Base-by-base conservation (phyloP, 2,329 filamentous ascomycete genomes). In the Epichloe brachyelytri region DNA sequence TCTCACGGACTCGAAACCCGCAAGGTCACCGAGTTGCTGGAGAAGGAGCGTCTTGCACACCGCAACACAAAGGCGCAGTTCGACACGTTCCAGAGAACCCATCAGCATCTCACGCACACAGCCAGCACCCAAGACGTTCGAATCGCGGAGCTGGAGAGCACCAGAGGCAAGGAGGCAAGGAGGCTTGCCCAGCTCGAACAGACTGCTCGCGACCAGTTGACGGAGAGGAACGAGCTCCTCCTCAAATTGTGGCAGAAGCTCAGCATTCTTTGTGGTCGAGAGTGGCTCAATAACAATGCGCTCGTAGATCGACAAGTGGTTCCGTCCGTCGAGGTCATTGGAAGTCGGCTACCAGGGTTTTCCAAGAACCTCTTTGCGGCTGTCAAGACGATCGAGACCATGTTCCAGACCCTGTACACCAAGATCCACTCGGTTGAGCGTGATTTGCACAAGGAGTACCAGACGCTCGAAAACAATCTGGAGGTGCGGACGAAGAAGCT, bases 221-320 rank as follows among this genome's bases (percentile, higher is more conserved):
- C 78, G 43, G 93, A 97, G 68, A 83, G 93, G 51, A 96, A 97
- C 68, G 85, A 87, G 54, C 74, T 98, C 49, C 76, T 97, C 17
- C 78, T 96, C 20, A 77, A 82, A n/a, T 72, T 97, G 5, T 98
- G 93, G 93, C 91, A 91, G 56, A 80, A 86, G 44, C 76, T 98
- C 8, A 90, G 88, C 3, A 77, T 80, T 0, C 76, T 97, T 43
- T 97, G 93, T 60, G 93, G 93, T 11, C 78, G 82, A 0, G 93
- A 97, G 62, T 98, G 93, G 91, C 81, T 86, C 4, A 86, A 95
- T 65, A 82, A 85, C 60, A 90, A 97, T 66, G 85, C 85, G 51
- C 79, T 95, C 22, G 86, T 97, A 62, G 91, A 93, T 60, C 88
- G 89, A 19, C 86, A 91, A 53, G 80, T 79, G 1, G 71, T 95